Percentiles rank a stretch among this genome's conserved stretches.
phyloP scores from a whole-genome alignment of 257 asterid species.

The Petunia secreta region DNA sequence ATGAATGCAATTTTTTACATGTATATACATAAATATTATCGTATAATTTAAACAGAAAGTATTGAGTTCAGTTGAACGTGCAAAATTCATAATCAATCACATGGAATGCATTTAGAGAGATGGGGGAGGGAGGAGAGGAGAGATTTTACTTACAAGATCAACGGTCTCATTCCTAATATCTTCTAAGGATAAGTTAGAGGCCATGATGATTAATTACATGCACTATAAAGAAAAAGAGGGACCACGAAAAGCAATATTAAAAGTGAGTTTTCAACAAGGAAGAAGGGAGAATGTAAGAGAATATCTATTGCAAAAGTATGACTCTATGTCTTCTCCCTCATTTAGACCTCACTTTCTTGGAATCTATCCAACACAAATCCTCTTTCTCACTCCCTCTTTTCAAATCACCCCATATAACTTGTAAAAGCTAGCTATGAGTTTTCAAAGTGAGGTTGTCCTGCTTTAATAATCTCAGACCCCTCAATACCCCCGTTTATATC shows the following conservation, averaged over 20 bases:
- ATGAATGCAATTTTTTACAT: no score
- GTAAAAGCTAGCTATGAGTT: not conserved
- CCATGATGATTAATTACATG: not conserved
- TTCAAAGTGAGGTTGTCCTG: not conserved
- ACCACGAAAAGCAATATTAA: not conserved
- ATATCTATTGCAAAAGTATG: not conserved
- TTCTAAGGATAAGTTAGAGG: constrained; percentile 12
- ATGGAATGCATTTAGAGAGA: not conserved
- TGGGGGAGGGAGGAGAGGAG: not conserved
- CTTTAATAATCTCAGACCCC: not conserved
- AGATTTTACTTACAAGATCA: constrained; percentile 25
- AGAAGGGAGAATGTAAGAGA: constrained; percentile 13
- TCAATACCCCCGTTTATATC: not conserved
- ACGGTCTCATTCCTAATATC: constrained; percentile 11
- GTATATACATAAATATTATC: not conserved
- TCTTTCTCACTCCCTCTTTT: constrained; percentile 18
- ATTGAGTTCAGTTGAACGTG: no score
- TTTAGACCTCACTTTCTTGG: constrained; percentile 21
- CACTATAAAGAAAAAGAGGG: not conserved
- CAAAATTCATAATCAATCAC: no score
- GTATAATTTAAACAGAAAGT: no score
- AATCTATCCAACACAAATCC: not conserved
- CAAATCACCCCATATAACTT: not conserved
- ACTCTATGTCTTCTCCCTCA: constrained; percentile 21
- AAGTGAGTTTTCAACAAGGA: constrained; percentile 22